Evolutionary conservation across 345 rosid genomes (phyloP).

Genomic region (Hibiscus syriacus): DNA sequence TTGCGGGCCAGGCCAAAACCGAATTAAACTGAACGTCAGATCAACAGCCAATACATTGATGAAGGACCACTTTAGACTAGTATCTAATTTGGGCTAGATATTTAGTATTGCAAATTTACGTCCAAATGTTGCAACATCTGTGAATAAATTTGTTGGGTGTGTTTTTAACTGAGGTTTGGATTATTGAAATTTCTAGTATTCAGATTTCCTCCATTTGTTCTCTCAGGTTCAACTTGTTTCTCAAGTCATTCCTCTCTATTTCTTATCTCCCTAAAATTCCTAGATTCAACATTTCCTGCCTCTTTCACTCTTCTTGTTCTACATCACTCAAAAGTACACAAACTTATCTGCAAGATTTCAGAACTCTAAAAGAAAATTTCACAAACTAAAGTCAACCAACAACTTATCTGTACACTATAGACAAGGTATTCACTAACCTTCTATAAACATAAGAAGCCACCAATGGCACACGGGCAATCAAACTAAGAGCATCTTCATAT

Average conservation of each 20-base stretch:
- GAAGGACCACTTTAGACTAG: neutral
- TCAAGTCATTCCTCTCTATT: neutral
- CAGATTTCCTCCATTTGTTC: neutral
- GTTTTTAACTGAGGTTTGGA: neutral
- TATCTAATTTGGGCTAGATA: neutral
- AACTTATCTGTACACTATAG: neutral
- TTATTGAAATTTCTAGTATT: too few relatives aligned
- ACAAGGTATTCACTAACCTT: slow-evolving; percentile 47
- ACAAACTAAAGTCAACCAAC: neutral
- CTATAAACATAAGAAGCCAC: slow-evolving; percentile 88
- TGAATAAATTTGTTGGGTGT: neutral
- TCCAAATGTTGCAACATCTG: neutral
- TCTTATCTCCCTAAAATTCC: neutral
- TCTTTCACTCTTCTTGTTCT: neutral
- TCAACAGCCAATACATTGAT: neutral
- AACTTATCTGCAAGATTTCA: neutral
- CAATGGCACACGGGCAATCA: slow-evolving; percentile 84
- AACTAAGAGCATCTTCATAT: slow-evolving; percentile 77
- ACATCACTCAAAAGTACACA: neutral
- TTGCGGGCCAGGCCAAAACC: neutral
- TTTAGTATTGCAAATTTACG: neutral
- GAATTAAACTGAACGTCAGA: neutral
- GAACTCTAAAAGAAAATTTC: neutral
- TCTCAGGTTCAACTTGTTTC: neutral
- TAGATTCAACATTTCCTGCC: neutral